Conservation (phyloP, 116 monocot genomes). For the Posidonia oceanica region DNA sequence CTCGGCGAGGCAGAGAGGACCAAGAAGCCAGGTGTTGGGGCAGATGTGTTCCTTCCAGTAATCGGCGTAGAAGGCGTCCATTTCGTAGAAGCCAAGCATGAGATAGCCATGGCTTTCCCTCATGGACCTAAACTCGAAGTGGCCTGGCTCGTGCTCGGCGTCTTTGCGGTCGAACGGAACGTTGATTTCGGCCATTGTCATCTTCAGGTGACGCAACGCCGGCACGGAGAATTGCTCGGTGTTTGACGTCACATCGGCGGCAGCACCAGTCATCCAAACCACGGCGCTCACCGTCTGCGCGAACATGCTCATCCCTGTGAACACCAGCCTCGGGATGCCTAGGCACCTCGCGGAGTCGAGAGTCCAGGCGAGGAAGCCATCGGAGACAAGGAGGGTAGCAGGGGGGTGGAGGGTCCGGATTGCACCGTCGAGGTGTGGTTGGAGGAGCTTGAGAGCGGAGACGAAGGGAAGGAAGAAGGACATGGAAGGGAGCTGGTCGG, state of each 20-base stretch:
- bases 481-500: slow-evolving; percentile 25
- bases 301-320: neutral
- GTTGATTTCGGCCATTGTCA: neutral
- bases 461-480: slow-evolving; percentile 24
- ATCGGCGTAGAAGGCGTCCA: too few species aligned
- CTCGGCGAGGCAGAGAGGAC: too few species aligned
- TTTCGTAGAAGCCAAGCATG: too few species aligned
- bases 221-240: neutral
- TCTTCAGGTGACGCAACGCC: neutral
- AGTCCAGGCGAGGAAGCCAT: slow-evolving; percentile 35
- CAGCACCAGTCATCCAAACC: neutral
- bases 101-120: too few species aligned
- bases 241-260: neutral
- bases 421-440: slow-evolving; percentile 8
- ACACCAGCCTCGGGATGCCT: slow-evolving; percentile 19
- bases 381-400: slow-evolving; percentile 23
- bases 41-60: too few species aligned
- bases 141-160: neutral
- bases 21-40: too few species aligned
- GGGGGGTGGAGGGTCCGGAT: slow-evolving; percentile 2
- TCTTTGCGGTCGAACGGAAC: neutral
- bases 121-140: neutral
- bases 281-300: neutral
- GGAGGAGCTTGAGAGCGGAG: slow-evolving; percentile 11
- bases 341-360: slow-evolving; percentile 10